Base-by-base conservation (phyloP, 768 basidiomycete species). In the Amanita brunnescens region DNA sequence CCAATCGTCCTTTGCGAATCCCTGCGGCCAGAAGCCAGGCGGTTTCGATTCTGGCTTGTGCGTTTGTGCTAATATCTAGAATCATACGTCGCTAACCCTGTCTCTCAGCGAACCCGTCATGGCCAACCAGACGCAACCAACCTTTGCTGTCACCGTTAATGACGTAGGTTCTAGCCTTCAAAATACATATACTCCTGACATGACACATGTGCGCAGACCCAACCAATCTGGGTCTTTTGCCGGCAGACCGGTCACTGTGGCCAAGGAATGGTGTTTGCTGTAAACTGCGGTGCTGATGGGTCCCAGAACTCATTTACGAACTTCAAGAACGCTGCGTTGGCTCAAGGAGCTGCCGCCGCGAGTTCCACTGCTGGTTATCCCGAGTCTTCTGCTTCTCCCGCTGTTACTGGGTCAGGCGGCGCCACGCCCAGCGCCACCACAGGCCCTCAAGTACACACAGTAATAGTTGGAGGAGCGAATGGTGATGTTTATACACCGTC, bases 201-300 rank as follows among this genome's bases (percentile, higher is more conserved):
- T 20, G 8, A 21, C 10, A 32, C 32, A 20, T 8, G 13, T 20
- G 26, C 5, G 5, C 51, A 80, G 79, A 79, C 76, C 6, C 58
- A 71, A 33, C 80, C 81, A 3, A 65, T 80, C 33, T 83, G 81
- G 82, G 67, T 81, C 3, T 76, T 75, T 68, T 83, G 82, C 61
- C 65, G 63, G 38, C 81, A 83, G 57, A 67, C 62, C 32, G 74
- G 71, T 52, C 82, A 85, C 62, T 83, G 83, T 57, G 79, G 80
- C 49, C 57, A 65, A 54, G 81, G 81, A 58, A 83, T 85, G 81
- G 79, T 85, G 38, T 82, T 83, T 60, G 75, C 79, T 16, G 73
- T 83, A 60, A 83, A 85, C 65, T 80, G 79, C 63, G 78, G 77
- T 33, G 57, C 66, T 2, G 76, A 76, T 56, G 79, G 75, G 52